Base-by-base conservation (phyloP, 1,284 basidiomycete genomes). In the Cutaneotrichosporon dermatis region DNA sequence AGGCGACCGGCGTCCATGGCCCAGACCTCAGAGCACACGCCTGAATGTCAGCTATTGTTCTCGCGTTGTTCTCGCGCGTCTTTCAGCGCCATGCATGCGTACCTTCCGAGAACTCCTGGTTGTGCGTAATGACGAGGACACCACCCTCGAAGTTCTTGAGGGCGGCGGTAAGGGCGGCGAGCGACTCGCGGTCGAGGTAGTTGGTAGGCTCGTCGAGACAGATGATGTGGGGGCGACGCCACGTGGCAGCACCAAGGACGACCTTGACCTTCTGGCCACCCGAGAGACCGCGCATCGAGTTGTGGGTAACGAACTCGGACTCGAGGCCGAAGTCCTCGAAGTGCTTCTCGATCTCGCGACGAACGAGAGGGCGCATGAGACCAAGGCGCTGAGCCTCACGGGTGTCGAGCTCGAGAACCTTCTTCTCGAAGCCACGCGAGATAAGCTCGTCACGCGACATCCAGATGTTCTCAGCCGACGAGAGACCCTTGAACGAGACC, bases 221-320 rank as follows among this genome's bases (percentile, higher is more conserved):
- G 80, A 99, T 89, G 79, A 98, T 80, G 83, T 99, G 96, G 62
- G 95, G 96, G 70, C 93, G 88, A 79, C 93, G 92, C 93, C 94
- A 97, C 51, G 93, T 97, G 51, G 95, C 92, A 69, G 95, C 93
- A 81, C 92, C 94, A 71, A 98, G 90, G 35, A 98, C 95, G 72
- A 99, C 94, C 86, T 98, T 97, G 79, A 97, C 94, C 84, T 99
- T 99, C 82, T 99, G 96, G 79, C 96, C 96, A 81, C 96, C 96
- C 62, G 92, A 96, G 54, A 97, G 87, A 86, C 94, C 94, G 65
- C 92, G 85, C 92, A 94, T 95, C 69, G 86, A 88, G 85, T 94
- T 94, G 85, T 97, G 93, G 41, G 90, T 90, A 68, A 94, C 91
- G 44, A 62, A 62, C 83, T 94, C 91, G 64, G 93, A 82, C 82